Percentiles rank a stretch among this genome's conserved stretches.
Evolutionary conservation across 345 rosid species (phyloP).

Genomic region (Hibiscus syriacus): DNA sequence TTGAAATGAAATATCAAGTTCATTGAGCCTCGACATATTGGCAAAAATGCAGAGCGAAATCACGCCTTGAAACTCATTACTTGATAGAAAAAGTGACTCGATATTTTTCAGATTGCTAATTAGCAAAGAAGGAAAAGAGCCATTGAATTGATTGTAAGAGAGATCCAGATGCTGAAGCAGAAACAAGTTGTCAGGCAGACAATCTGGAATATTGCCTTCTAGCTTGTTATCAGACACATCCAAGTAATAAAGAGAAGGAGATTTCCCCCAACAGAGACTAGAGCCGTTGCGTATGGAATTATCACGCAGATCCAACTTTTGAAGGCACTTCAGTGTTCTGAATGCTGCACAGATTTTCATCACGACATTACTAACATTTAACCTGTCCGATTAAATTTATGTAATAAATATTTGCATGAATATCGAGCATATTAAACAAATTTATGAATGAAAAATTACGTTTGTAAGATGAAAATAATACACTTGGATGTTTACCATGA

Average conservation of each 20-base stretch:
- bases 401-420: too few relatives aligned
- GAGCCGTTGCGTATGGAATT: background rate
- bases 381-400: too few relatives aligned
- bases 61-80: slow-evolving; percentile 3
- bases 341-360: too few relatives aligned
- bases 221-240: slow-evolving; percentile 1
- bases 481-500: too few relatives aligned
- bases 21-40: slow-evolving; percentile 5
- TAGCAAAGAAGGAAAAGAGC: slow-evolving; percentile 8
- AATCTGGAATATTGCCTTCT: background rate
- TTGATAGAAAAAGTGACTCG: background rate
- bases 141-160: background rate
- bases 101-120: slow-evolving; percentile 12
- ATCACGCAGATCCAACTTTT: background rate
- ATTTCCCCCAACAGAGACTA: background rate
- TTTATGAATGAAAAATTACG: too few relatives aligned
- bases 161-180: background rate
- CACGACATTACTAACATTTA: too few relatives aligned
- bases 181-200: background rate
- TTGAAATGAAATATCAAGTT: slow-evolving; percentile 11
- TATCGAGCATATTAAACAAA: too few relatives aligned
- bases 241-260: background rate
- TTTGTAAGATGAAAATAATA: too few relatives aligned
- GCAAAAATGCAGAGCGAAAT: slow-evolving; percentile 8
- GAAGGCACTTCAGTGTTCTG: background rate